phyloP scores from a whole-genome alignment of 208 protist species.

The Trypanosoma brucei region DNA sequence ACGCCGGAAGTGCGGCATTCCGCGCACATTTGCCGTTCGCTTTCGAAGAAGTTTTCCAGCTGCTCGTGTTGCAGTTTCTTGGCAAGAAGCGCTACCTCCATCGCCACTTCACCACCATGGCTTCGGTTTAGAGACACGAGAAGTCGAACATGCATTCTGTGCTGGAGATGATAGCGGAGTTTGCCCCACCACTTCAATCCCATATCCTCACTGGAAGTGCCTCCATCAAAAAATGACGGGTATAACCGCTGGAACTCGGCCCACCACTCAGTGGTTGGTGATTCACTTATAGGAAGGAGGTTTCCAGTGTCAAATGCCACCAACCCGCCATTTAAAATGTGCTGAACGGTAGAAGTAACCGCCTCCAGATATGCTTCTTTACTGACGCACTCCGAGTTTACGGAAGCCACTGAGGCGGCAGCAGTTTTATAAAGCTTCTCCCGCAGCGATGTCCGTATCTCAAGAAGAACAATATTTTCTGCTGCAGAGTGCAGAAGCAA shows the following conservation, averaged over 20 bases:
- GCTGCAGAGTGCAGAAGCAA: conserved; percentile 57
- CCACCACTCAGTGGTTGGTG: conserved; percentile 11
- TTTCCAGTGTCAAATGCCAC: conserved; percentile 64
- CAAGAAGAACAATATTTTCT: conserved; percentile 63
- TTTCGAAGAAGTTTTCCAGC: conserved; percentile 28
- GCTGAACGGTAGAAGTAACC: conserved; percentile 54
- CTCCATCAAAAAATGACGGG: conserved; percentile 6
- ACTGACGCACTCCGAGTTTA: conserved; percentile 12
- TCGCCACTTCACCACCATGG: conserved; percentile 23
- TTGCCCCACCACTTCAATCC: conserved; percentile 8
- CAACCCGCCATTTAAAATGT: conserved; percentile 51
- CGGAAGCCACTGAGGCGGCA: not conserved
- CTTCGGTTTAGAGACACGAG: conserved; percentile 78
- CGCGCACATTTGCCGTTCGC: not conserved
- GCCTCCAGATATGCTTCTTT: conserved; percentile 52
- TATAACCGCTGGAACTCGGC: conserved; percentile 14
- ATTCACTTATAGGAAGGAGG: conserved; percentile 16
- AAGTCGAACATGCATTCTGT: conserved; percentile 67
- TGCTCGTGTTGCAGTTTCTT: conserved; percentile 39
- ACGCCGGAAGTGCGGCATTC: not conserved
- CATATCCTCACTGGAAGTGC: not conserved
- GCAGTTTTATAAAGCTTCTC: conserved; percentile 32
- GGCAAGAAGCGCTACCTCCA: conserved; percentile 42
- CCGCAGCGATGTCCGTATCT: conserved; percentile 84
- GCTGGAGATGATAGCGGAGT: conserved; percentile 9